Evolutionary conservation across 768 basidiomycete species (phyloP), one percentile per base, ranked within the genome.

Genomic region (Suillus variegatus): DNA sequence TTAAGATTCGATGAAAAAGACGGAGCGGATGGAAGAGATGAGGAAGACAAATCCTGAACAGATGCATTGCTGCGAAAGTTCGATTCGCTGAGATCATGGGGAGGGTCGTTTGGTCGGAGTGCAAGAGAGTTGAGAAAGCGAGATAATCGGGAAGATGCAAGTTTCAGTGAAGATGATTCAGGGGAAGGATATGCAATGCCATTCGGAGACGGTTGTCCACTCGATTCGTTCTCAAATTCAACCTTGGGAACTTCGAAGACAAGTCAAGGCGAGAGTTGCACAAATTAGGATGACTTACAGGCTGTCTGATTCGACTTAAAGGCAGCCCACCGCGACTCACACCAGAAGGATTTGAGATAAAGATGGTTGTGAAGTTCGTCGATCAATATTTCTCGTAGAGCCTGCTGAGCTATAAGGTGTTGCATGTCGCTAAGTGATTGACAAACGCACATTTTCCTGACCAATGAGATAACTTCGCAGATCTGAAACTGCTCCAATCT

Each of bases 261-360:
- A 40, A 44, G 41, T 52, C 44, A 52, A 28, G 60, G 25, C 67
- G 61, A 47, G 64, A 65, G 43, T 55, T 41, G 60, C 38, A 66
- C 36, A 40, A 41, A 57, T 38, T n/a, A 25, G 49, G n/a, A 25
- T 56, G 40, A 80, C 93, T 78, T 71, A 96, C 96, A 84, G 13
- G 78, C 77, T 63, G 87, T 85, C 74, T 98, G 97, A 62, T 91
- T 90, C 0, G 90, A 88, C 13, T 84, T 79, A 74, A 97, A 98
- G 1, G 92, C 78, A 20, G 87, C 82, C 97, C 97, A 99, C 38
- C 97, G 88, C 6, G 89, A 86, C 69, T 99, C 97, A 73, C 94
- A 95, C 88, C 95, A 97, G 75, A 95, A 97, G 1, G 92, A 93
- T 73, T 97, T 97, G 66, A 99, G 86, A 77, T 97, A 99, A n/a